These are phyloP conservation scores for Polygonum maritimum DNA, from an alignment of 148 eudicot species.

Conservation along the genomic window DNA sequence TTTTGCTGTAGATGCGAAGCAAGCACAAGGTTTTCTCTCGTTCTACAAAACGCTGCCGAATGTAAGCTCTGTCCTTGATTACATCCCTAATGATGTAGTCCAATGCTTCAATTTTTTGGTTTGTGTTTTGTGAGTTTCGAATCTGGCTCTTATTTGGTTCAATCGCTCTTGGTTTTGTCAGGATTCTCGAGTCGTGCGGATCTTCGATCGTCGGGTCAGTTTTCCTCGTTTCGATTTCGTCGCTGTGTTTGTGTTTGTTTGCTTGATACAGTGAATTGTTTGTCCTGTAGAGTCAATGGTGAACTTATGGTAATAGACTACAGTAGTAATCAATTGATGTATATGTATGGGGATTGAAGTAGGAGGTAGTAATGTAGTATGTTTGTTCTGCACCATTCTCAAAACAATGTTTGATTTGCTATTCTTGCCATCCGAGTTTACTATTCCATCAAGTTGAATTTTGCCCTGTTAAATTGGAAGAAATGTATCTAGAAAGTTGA, in stretches of 20 bases:
- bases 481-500: background rate
- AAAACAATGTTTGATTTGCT: background rate
- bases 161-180: conserved; percentile 20
- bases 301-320: background rate
- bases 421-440: background rate
- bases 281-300: background rate
- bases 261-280: background rate
- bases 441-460: background rate
- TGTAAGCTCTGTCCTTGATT: conserved; percentile 27
- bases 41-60: conserved; percentile 71
- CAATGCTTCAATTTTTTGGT: background rate
- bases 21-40: conserved; percentile 94
- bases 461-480: background rate
- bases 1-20: conserved; percentile 56
- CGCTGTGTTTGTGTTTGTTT: background rate
- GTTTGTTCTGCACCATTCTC: background rate
- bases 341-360: background rate
- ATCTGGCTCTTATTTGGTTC: background rate
- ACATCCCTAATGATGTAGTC: background rate
- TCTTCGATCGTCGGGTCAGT: conserved; percentile 93
- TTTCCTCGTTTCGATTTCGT: background rate
- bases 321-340: background rate
- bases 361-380: background rate
- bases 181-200: conserved; percentile 72
- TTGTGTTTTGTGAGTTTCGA: background rate